Conservation (phyloP, 495 filamentous ascomycete species). For the Zalerion maritima region DNA sequence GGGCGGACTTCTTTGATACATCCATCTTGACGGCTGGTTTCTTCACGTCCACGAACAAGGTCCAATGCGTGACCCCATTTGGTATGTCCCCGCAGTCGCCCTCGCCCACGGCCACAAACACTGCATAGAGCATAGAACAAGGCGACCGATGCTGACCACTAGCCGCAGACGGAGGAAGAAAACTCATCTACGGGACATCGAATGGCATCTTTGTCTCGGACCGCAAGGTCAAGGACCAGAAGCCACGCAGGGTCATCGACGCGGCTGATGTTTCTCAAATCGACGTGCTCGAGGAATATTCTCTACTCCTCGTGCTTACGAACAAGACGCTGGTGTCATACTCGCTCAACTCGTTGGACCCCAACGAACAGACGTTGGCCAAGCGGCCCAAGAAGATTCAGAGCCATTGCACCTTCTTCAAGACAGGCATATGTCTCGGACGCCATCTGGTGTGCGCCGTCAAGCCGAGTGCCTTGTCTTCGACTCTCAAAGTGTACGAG, state of each 20-base stretch:
- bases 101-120: too few species aligned
- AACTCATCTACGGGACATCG: constrained; percentile 87
- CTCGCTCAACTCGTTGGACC: constrained; percentile 66
- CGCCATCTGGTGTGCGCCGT: constrained; percentile 91
- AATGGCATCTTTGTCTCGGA: constrained; percentile 85
- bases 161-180: constrained; percentile 68
- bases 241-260: constrained; percentile 76
- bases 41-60: constrained; percentile 66
- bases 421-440: constrained; percentile 85
- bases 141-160: constrained; percentile 19
- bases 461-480: constrained; percentile 76
- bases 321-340: constrained; percentile 86
- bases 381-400: constrained; percentile 96
- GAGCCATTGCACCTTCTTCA: constrained; percentile 96
- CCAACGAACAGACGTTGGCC: constrained; percentile 58
- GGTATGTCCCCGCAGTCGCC: too few species aligned
- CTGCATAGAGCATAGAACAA: too few species aligned
- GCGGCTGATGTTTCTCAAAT: constrained; percentile 80
- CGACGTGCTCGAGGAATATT: constrained; percentile 90
- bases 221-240: constrained; percentile 71
- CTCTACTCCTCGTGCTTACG: constrained; percentile 77
- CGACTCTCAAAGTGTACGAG: constrained; percentile 95
- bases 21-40: constrained; percentile 71
- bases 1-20: constrained; percentile 89
- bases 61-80: constrained; percentile 86